Evolutionary conservation across 1,284 basidiomycete species (phyloP).

Genomic region (Ustilago hordei): DNA sequence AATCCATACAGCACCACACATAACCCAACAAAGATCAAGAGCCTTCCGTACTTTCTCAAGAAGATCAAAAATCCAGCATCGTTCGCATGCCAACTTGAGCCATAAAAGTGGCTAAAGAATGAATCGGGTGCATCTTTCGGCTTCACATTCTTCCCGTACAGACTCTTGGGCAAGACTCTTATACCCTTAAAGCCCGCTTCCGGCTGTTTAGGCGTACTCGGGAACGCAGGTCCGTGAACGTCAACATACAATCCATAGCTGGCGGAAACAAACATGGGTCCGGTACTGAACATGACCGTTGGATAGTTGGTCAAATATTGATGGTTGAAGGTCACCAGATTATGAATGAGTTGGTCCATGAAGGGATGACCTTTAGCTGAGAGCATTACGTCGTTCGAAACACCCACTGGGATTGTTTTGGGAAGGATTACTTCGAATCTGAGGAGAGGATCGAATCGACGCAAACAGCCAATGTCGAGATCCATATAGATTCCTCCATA

Average conservation of each 20-base stretch:
- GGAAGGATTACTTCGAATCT: conserved; percentile 90
- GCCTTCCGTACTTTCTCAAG: conserved; percentile 60
- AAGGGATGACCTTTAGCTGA: conserved; percentile 87
- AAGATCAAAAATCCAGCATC: conserved; percentile 70
- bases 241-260: conserved; percentile 62
- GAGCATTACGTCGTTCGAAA: conserved; percentile 98
- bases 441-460: conserved; percentile 88
- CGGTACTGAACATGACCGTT: conserved; percentile 99
- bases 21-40: conserved; percentile 57
- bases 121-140: conserved; percentile 85
- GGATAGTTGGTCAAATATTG: conserved; percentile 94
- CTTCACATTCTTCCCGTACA: conserved; percentile 96
- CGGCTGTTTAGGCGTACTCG: conserved; percentile 84
- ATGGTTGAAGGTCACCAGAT: conserved; percentile 89
- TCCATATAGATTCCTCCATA: conserved; percentile 95
- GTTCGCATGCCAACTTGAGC: conserved; percentile 83
- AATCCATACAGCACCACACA: conserved; percentile 49
- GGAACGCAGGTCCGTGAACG: conserved; percentile 87
- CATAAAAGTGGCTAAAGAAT: conserved; percentile 90
- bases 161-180: conserved; percentile 86
- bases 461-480: conserved; percentile 92
- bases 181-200: conserved; percentile 74
- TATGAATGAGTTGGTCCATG: conserved; percentile 91
- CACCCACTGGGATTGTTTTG: conserved; percentile 85
- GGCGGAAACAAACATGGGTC: conserved; percentile 72